A percentile compares a stretch with the other conserved stretches of the same genome.
These are phyloP conservation scores for Salvia miltiorrhiza DNA, from an alignment of 257 asterid species.

Conservation along the genomic window DNA sequence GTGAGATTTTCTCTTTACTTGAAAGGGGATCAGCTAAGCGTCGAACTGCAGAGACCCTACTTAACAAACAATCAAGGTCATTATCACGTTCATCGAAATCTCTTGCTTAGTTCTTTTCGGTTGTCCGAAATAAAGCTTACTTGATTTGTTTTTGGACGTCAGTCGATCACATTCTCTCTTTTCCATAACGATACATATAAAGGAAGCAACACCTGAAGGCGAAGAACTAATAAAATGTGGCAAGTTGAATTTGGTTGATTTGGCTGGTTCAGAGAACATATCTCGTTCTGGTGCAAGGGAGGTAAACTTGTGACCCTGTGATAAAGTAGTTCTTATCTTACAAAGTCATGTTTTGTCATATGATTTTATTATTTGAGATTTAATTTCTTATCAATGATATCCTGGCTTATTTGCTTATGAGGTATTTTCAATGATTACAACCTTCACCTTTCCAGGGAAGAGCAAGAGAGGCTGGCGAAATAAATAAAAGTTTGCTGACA, in stretches of 20 bases:
- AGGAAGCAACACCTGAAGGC: slow-evolving; percentile 94
- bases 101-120: not conserved
- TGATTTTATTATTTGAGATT: not conserved
- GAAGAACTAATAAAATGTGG: slow-evolving; percentile 93
- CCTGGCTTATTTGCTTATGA: not conserved
- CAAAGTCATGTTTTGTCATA: not conserved
- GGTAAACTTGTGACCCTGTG: slow-evolving; percentile 35
- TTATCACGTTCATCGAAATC: not conserved
- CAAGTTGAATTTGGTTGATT: slow-evolving; percentile 81
- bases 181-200: slow-evolving; percentile 85
- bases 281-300: slow-evolving; percentile 95
- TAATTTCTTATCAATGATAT: not conserved
- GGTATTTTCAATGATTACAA: not conserved
- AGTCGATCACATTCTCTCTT: slow-evolving; percentile 94
- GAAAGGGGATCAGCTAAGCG: slow-evolving; percentile 90
- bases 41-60: slow-evolving; percentile 80
- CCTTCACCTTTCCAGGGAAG: slow-evolving; percentile 50
- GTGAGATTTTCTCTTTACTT: slow-evolving; percentile 69
- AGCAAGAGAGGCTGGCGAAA: slow-evolving; percentile 96
- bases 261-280: slow-evolving; percentile 92
- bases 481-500: slow-evolving; percentile 86
- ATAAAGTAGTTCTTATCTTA: not conserved
- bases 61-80: slow-evolving; percentile 87
- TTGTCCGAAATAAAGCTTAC: not conserved
- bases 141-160: slow-evolving; percentile 11